Percentiles rank a stretch among this genome's conserved stretches.
These are phyloP conservation scores for Nyctanthes arbortristis DNA, from an alignment of 257 asterid species.

Conservation along the genomic window DNA sequence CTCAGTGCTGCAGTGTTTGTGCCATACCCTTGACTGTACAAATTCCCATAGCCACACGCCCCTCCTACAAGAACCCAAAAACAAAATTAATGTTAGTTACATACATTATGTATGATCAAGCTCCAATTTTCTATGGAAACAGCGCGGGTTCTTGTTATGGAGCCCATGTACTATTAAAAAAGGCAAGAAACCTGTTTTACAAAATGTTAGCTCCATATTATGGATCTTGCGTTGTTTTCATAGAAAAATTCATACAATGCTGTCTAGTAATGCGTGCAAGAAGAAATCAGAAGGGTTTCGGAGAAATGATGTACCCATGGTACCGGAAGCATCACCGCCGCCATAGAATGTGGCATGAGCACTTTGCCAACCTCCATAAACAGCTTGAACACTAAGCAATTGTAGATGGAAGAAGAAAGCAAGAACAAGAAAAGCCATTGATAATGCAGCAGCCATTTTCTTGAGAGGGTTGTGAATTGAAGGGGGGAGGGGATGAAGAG, in stretches of 20 bases:
- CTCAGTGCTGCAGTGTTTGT: conserved; percentile 54
- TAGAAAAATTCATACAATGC: too few species aligned
- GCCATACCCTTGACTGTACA: conserved; percentile 48
- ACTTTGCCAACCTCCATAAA: conserved; percentile 45
- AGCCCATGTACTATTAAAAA: too few species aligned
- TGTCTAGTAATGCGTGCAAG: too few species aligned
- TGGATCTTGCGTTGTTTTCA: too few species aligned
- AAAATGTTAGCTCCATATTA: too few species aligned
- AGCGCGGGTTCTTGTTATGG: too few species aligned
- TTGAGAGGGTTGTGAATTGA: background rate
- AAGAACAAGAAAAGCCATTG: conserved; percentile 5
- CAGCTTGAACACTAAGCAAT: conserved; percentile 13
- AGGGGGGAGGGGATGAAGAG: background rate
- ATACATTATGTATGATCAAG: too few species aligned
- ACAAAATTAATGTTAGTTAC: background rate
- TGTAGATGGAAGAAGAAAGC: conserved; percentile 8
- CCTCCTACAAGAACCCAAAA: conserved; percentile 31
- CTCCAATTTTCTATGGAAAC: too few species aligned
- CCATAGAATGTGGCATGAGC: conserved; percentile 61
- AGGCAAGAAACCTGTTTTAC: too few species aligned
- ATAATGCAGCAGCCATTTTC: conserved; percentile 8
- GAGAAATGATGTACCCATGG: conserved; percentile 42
- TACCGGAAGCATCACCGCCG: conserved; percentile 55
- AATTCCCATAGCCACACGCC: conserved; percentile 46
- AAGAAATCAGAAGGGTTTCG: too few species aligned